Percentiles rank a stretch among this genome's conserved stretches.
These are phyloP conservation scores for Setaria viridis DNA, from an alignment of 202 grass and related monocot species.

Conservation along the genomic window DNA sequence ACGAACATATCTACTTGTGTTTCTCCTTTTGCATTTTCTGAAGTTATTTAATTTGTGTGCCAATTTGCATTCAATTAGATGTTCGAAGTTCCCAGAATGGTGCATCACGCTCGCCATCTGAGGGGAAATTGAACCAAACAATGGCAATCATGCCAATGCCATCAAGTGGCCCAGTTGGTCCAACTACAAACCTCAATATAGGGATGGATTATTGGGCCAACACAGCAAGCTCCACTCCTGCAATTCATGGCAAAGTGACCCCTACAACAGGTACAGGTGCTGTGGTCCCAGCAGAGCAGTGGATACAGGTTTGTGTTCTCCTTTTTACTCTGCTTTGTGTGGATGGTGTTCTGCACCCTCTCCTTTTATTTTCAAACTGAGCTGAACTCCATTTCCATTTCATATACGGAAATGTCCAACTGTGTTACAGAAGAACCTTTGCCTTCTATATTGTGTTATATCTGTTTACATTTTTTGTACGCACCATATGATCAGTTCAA, in stretches of 20 bases:
- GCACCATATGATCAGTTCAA: conserved; percentile 3
- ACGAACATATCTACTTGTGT: conserved; percentile 24
- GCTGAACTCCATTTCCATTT: not conserved
- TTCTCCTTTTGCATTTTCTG: conserved; percentile 42
- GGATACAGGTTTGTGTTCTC: conserved; percentile 63
- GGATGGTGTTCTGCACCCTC: not conserved
- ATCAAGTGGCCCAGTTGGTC: conserved; percentile 65
- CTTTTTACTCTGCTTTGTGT: conserved; percentile 13
- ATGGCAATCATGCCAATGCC: conserved; percentile 66
- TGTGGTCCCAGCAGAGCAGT: conserved; percentile 68
- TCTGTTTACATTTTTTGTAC: conserved; percentile 27
- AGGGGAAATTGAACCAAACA: conserved; percentile 65
- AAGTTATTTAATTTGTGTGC: conserved; percentile 33
- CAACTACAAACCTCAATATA: conserved; percentile 90
- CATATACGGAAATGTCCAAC: not conserved
- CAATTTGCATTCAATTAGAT: conserved; percentile 50
- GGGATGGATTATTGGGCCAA: conserved; percentile 95
- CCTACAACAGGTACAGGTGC: conserved; percentile 52
- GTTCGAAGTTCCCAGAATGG: conserved; percentile 75
- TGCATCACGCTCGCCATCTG: conserved; percentile 55
- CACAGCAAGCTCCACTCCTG: conserved; percentile 57
- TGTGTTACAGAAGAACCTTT: not conserved
- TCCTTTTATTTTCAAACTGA: conserved; percentile 13
- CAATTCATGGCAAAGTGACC: conserved; percentile 63
- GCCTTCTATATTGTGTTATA: conserved; percentile 20